A percentile compares a stretch with the other conserved stretches of the same genome.
Evolutionary conservation across 257 asterid species (phyloP).

Genomic region (Nicotiana undulata): DNA sequence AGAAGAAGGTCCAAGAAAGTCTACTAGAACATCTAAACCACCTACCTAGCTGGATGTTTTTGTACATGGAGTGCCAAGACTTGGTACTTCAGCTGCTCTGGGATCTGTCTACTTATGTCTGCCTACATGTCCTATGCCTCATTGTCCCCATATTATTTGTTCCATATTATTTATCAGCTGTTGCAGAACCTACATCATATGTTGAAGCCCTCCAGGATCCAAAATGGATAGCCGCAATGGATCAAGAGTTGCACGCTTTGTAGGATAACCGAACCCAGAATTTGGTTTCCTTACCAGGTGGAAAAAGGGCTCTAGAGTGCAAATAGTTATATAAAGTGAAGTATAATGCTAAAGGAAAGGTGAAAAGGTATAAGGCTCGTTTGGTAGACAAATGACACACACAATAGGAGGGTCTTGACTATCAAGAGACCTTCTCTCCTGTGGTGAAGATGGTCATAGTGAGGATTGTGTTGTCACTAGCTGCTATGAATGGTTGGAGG

Average conservation of each 20-base stretch:
- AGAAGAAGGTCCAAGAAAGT: not conserved
- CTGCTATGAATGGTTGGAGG: not conserved
- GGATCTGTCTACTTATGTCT: not conserved
- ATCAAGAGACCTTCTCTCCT: not conserved
- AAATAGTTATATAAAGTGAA: not conserved
- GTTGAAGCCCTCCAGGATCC: no score
- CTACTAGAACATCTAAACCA: not conserved
- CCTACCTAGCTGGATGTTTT: not conserved
- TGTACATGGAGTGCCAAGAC: no score
- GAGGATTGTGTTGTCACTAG: not conserved
- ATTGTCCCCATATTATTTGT: no score
- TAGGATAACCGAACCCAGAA: no score
- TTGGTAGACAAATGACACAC: not conserved
- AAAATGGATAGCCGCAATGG: no score
- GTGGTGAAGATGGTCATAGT: not conserved
- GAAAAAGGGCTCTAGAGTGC: no score
- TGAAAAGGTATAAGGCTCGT: not conserved
- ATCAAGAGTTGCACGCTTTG: no score
- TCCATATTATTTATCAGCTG: no score
- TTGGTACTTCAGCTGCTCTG: not conserved
- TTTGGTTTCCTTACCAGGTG: no score
- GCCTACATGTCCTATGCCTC: no score
- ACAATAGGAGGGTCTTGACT: not conserved
- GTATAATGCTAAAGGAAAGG: not conserved
- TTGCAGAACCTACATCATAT: no score